A percentile compares a stretch with the other conserved stretches of the same genome.
Conservation (phyloP, 768 basidiomycete species). For the Phylloporus scabripes region DNA sequence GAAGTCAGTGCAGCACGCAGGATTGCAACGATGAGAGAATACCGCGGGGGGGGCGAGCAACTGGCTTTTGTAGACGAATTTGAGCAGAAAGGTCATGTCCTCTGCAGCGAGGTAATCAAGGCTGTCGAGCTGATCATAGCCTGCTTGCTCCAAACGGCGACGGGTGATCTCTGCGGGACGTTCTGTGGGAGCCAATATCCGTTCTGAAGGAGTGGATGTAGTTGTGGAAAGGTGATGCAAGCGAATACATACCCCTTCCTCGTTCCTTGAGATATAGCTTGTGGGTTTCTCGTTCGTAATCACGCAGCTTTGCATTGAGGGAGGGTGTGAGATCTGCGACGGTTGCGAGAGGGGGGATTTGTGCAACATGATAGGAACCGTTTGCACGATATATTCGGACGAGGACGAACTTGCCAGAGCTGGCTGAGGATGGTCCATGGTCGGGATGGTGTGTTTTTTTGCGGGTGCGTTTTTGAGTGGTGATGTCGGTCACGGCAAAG, state of each 20-base stretch:
- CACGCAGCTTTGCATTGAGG: conserved; percentile 51
- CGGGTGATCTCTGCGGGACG: conserved; percentile 80
- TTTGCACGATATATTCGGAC: conserved; percentile 78
- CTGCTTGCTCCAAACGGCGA: conserved; percentile 80
- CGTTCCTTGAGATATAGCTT: conserved; percentile 70
- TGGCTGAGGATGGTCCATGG: conserved; percentile 11
- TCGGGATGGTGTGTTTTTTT: conserved; percentile 22
- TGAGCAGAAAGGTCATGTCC: conserved; percentile 78
- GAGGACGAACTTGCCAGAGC: conserved; percentile 35
- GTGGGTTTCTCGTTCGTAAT: conserved; percentile 53
- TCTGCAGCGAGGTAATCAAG: conserved; percentile 71
- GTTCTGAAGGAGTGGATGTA: conserved; percentile 47
- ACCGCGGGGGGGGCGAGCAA: conserved; percentile 54
- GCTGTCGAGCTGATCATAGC: conserved; percentile 78
- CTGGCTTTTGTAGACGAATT: conserved; percentile 84
- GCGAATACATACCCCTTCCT: conserved; percentile 53
- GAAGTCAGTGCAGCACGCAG: background rate
- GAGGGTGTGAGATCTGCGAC: conserved; percentile 60
- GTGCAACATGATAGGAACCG: conserved; percentile 64
- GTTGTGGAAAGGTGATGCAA: background rate
- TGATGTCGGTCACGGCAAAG: conserved; percentile 9
- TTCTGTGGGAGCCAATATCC: conserved; percentile 76
- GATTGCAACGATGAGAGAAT: conserved; percentile 24
- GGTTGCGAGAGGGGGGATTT: conserved; percentile 57
- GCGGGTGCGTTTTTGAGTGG: conserved; percentile 19